A percentile compares a stretch with the other conserved stretches of the same genome.
Evolutionary conservation across 306 rosid genomes (phyloP).

Genomic region (Chamaecrista fasciculata): DNA sequence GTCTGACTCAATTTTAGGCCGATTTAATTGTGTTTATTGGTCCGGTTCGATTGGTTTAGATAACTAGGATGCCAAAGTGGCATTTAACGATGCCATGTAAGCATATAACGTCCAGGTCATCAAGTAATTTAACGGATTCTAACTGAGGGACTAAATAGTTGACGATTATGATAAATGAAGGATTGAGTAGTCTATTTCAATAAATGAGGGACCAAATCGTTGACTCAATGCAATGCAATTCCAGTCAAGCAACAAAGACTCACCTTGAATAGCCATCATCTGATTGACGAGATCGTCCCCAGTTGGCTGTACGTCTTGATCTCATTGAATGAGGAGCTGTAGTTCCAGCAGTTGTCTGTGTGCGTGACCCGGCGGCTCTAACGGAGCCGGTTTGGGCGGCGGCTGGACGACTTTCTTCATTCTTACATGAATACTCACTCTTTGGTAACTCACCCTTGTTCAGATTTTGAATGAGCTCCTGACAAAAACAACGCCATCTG

Average conservation of each 20-base stretch:
- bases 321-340: constrained; percentile 63
- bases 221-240: neutral
- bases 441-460: constrained; percentile 63
- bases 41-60: no score
- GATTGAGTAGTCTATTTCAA: no score
- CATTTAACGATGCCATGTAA: no score
- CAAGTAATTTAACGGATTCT: no score
- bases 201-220: no score
- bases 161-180: no score
- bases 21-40: no score
- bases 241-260: neutral
- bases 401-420: constrained; percentile 46
- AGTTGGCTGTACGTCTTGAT: constrained; percentile 90
- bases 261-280: constrained; percentile 93
- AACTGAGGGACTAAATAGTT: no score
- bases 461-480: constrained; percentile 81
- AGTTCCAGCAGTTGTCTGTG: constrained; percentile 39
- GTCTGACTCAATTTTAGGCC: no score
- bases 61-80: no score
- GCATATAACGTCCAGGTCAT: no score
- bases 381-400: constrained; percentile 22
- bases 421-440: constrained; percentile 73
- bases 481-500: constrained; percentile 14
- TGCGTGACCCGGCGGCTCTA: constrained; percentile 25
- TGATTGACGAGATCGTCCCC: constrained; percentile 63